A percentile compares a stretch with the other conserved stretches of the same genome.
These are phyloP conservation scores for Sporothrix luriei DNA, from an alignment of 2,329 filamentous ascomycete species.

Conservation along the genomic window DNA sequence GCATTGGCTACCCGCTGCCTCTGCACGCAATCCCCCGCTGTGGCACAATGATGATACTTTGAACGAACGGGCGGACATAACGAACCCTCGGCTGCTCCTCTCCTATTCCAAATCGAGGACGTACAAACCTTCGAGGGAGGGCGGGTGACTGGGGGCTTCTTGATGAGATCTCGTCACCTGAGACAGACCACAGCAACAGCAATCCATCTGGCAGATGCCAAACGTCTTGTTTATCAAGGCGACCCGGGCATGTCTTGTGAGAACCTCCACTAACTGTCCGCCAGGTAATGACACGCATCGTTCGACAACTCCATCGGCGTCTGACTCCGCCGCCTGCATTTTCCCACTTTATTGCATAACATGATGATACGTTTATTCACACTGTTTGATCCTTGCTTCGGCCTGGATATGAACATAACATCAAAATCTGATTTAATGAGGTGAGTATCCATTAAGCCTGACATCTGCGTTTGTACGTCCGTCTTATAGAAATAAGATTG, in stretches of 20 bases:
- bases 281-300: slow-evolving; percentile 40
- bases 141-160: slow-evolving; percentile 54
- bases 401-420: slow-evolving; percentile 55
- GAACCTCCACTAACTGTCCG: slow-evolving; percentile 37
- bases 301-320: neutral
- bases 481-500: no score
- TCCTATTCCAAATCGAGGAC: slow-evolving; percentile 57
- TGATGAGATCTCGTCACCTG: slow-evolving; percentile 70
- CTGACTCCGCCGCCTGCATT: neutral
- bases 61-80: slow-evolving; percentile 73
- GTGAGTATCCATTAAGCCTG: slow-evolving; percentile 36
- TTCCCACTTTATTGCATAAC: slow-evolving; percentile 36
- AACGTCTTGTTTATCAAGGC: neutral
- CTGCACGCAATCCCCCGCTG: slow-evolving; percentile 27
- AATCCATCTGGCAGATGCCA: neutral
- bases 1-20: slow-evolving; percentile 41
- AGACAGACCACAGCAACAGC: slow-evolving; percentile 39
- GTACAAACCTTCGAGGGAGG: slow-evolving; percentile 63
- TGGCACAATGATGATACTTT: slow-evolving; percentile 61
- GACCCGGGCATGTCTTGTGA: slow-evolving; percentile 33
- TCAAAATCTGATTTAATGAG: slow-evolving; percentile 59
- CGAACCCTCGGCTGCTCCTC: slow-evolving; percentile 53
- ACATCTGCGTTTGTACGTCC: neutral
- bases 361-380: slow-evolving; percentile 62
- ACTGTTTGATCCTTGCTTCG: slow-evolving; percentile 59